Evolutionary conservation across 495 filamentous ascomycete genomes (phyloP), one percentile per base, ranked within the genome.

Genomic region (Alectoria sarmentosa): DNA sequence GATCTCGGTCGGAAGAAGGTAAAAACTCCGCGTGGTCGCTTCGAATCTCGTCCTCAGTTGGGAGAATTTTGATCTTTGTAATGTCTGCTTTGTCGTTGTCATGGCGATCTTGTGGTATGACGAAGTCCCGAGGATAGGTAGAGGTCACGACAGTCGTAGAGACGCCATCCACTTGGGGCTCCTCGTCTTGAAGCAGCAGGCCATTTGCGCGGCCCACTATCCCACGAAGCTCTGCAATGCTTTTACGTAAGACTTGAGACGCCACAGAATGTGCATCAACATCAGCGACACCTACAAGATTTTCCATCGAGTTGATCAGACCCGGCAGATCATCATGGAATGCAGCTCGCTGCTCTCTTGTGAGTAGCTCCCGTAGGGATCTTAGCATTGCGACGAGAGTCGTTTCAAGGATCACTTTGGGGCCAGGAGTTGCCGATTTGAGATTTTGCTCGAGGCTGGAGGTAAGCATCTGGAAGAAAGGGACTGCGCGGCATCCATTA

Each of bases 81-180:
- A 90, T 88, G 65, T 83, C 73, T 0, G 71, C 76, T 55, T 82
- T 71, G 69, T 90, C 88, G 65, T 90, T 91, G 70, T 89, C 80
- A 63, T 91, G 88, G 8, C 88, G 77, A 32, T 65, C 67, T 13
- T 69, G 73, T 7, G 70, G 72, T 21, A 42, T 8, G 13, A 62
- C 44, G 7, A 70, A n/a, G 15, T 48, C 42, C 23, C 68, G 56
- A 28, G 66, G 68, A 54, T 48, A 62, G 1, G 39, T 61, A 10
- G 56, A 69, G 55, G 26, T 61, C 42, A 66, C 56, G 26, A 66
- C 59, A 48, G 59, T 42, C 19, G 52, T 56, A 19, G 56, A 21
- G 10, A 52, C 52, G n/a, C 56, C 62, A 32, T 38, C 56, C 30
- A 48, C 4, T 19, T 37, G 46, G 19, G 56, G 56, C 42, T 44